A percentile compares a stretch with the other conserved stretches of the same genome.
Conservation (phyloP, 2,329 filamentous ascomycete species). For the Pyrenophora teres region DNA sequence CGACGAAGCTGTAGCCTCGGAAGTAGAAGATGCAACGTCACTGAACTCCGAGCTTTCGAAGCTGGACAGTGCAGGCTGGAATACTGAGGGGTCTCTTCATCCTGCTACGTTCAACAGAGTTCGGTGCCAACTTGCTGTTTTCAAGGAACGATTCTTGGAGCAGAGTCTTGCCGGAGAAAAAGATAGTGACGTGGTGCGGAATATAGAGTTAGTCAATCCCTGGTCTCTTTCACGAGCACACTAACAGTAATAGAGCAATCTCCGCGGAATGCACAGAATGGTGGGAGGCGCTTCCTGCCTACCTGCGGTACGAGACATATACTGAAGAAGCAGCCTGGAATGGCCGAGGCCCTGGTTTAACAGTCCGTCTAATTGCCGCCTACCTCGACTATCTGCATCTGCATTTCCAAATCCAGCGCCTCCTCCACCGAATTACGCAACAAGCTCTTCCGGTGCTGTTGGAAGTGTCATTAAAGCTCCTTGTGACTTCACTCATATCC, state of each 20-base stretch:
- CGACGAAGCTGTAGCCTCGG: constrained; percentile 31
- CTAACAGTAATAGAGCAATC: constrained; percentile 30
- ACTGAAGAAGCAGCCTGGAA: constrained; percentile 40
- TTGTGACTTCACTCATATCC: constrained; percentile 38
- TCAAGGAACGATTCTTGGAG: constrained; percentile 41
- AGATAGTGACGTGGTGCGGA: constrained; percentile 33
- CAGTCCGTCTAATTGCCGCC: constrained; percentile 35
- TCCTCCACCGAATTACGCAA: constrained; percentile 41
- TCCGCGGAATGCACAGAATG: constrained; percentile 31
- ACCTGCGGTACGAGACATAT: constrained; percentile 44
- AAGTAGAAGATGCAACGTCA: constrained; percentile 30
- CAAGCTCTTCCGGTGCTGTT: constrained; percentile 38
- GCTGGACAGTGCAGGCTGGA: constrained; percentile 40
- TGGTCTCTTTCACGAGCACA: neutral
- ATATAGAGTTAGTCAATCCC: constrained; percentile 33
- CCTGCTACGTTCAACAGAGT: constrained; percentile 36
- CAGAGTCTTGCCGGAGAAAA: constrained; percentile 40
- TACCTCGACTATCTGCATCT: constrained; percentile 44
- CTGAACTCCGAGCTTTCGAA: constrained; percentile 34
- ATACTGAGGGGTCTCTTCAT: constrained; percentile 33
- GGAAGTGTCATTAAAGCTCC: constrained; percentile 41
- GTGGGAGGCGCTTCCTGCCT: constrained; percentile 37
- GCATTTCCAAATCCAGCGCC: constrained; percentile 42
- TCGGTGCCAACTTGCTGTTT: constrained; percentile 31
- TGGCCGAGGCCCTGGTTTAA: constrained; percentile 26